Percentiles rank a stretch among this genome's conserved stretches.
Evolutionary conservation across 306 rosid species (phyloP).

Genomic region (Prunus salicina): DNA sequence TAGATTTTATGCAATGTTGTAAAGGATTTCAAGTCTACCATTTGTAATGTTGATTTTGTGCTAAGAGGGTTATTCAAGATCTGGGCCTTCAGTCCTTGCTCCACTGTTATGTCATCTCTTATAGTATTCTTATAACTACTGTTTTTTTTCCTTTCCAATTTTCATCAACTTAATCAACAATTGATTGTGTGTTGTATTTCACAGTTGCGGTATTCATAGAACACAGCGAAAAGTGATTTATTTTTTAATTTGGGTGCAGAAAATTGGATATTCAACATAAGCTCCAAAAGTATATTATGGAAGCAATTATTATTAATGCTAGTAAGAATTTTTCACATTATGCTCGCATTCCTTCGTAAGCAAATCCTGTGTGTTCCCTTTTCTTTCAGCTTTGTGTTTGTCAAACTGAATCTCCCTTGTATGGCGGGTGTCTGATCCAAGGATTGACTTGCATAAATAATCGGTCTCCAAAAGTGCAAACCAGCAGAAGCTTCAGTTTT

Average conservation of each 20-base stretch:
- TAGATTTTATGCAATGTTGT: not conserved
- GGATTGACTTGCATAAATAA: not conserved
- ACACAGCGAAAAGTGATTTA: no score
- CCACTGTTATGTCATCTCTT: no score
- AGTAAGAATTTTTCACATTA: not conserved
- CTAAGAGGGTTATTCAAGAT: not conserved
- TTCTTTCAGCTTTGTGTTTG: not conserved
- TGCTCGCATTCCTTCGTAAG: not conserved
- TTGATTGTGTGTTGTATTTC: no score
- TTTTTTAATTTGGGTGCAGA: no score
- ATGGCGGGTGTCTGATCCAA: not conserved
- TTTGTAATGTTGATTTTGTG: not conserved
- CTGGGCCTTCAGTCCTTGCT: not conserved
- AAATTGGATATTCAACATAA: not conserved
- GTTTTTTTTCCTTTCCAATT: no score
- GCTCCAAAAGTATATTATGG: not conserved
- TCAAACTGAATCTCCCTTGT: not conserved
- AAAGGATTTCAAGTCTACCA: not conserved
- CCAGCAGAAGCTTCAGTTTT: constrained; percentile 1
- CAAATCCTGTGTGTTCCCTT: not conserved
- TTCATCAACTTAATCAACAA: no score
- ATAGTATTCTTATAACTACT: no score
- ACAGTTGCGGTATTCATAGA: no score
- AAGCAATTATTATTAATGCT: not conserved
- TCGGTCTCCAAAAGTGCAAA: not conserved